phyloP scores from a whole-genome alignment of 768 basidiomycete genomes.

The Cyclocybe cylindracea region DNA sequence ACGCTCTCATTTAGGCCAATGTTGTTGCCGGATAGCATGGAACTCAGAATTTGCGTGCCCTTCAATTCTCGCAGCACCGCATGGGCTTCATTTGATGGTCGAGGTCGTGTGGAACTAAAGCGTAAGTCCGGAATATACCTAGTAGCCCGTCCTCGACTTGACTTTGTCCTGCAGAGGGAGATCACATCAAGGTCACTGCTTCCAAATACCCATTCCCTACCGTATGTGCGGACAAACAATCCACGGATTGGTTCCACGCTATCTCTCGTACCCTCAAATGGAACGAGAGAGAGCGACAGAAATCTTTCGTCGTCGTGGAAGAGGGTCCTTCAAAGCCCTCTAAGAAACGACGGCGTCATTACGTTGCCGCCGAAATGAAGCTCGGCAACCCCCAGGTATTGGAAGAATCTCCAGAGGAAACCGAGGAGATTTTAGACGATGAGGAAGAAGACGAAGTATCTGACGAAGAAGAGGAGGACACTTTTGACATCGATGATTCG shows the following conservation, averaged over 20 bases:
- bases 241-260: constrained; percentile 97
- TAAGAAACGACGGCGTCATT: constrained; percentile 1
- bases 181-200: constrained; percentile 97
- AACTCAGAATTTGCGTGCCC: constrained; percentile 96
- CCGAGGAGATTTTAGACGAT: constrained; percentile 41
- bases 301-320: constrained; percentile 98
- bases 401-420: constrained; percentile 39
- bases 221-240: constrained; percentile 96
- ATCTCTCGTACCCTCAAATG: constrained; percentile 97
- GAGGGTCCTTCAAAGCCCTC: constrained; percentile 61
- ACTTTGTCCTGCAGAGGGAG: constrained; percentile 71
- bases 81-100: constrained; percentile 98
- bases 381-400: constrained; percentile 7
- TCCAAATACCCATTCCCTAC: constrained; percentile 98
- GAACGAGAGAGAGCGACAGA: constrained; percentile 99
- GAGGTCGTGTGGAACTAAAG: constrained; percentile 93
- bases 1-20: constrained; percentile 98
- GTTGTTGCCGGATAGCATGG: constrained; percentile 98
- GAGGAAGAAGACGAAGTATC: constrained; percentile 53
- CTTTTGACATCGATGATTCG: constrained; percentile 93
- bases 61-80: constrained; percentile 98
- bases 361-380: constrained; percentile 12
- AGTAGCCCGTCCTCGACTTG: constrained; percentile 3
- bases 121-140: constrained; percentile 53
- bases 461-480: constrained; percentile 65